Evolutionary conservation across 2,329 filamentous ascomycete genomes (phyloP), one percentile per base, ranked within the genome.

Genomic region (Tolypocladium ophioglossoides): DNA sequence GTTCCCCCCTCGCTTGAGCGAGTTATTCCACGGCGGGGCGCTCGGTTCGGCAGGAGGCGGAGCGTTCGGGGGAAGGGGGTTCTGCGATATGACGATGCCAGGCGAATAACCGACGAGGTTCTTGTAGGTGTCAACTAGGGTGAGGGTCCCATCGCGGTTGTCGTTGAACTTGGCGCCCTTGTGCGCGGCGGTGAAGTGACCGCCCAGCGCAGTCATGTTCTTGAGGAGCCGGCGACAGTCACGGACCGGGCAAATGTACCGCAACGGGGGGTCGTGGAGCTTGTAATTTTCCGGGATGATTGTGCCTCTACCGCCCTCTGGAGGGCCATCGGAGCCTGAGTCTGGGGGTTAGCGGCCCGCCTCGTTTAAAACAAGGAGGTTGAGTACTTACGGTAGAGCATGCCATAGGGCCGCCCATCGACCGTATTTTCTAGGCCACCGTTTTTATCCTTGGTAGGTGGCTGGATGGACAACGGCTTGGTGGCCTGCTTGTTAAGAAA

Each of bases 71-170:
- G 64, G 55, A 4, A 64, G 55, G 20, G 61, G 61, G 2, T 60
- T 57, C n/a, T 54, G 60, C 2, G 67, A 68, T 2, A 68, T 50
- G 11, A 70, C 53, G 4, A 70, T 62, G 8, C 56, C 65, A 10
- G 68, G 65, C 1, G 63, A 62, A 8, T 54, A 39, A 16, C 58
- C 58, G n/a, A 35, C 49, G 18, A 40, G 30, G 39, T 61, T 67
- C 24, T 54, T 57, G 52, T 69, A 68, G 11, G 4, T 54, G 11
- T 60, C 60, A 3, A 71, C 41, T 11, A 64, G 56, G 18, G 68
- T 64, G 11, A 74, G 51, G 0, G 72, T 74, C 3, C 72, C 72
- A 11, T 74, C 72, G 3, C 61, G 59, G 32, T 74, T 74, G 52
- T 74, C 72, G 32, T 74, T 73, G 48, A 72, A 64, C 10, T 52